A percentile compares a stretch with the other conserved stretches of the same genome.
phyloP scores from a whole-genome alignment of 2,329 filamentous ascomycete genomes.

The Trichophyton simii region DNA sequence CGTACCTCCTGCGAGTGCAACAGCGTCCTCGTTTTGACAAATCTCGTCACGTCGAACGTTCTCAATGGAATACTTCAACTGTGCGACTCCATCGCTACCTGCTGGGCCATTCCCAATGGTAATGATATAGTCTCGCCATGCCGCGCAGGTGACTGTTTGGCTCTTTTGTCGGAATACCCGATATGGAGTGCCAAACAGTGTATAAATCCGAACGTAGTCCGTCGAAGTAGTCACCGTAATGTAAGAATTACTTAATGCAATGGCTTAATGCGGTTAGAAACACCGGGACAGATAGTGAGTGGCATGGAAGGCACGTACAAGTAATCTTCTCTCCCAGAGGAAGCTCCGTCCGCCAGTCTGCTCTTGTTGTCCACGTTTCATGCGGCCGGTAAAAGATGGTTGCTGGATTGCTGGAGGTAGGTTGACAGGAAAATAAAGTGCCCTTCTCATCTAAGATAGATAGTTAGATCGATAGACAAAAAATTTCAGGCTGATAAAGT shows the following conservation, averaged over 20 bases:
- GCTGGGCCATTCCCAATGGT: constrained; percentile 88
- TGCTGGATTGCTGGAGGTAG: constrained; percentile 54
- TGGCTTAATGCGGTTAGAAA: constrained; percentile 37
- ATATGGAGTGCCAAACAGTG: constrained; percentile 79
- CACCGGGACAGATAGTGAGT: not conserved
- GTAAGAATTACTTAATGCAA: constrained; percentile 84
- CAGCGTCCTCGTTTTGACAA: constrained; percentile 86
- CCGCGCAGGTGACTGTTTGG: constrained; percentile 83
- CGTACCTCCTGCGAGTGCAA: constrained; percentile 65
- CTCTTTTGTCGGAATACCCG: constrained; percentile 87
- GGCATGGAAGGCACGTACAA: constrained; percentile 18
- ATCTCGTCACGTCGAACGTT: constrained; percentile 88
- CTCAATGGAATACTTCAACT: constrained; percentile 80
- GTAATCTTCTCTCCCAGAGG: constrained; percentile 75
- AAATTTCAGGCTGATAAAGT: not conserved
- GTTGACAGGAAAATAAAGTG: constrained; percentile 69
- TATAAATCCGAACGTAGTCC: constrained; percentile 86
- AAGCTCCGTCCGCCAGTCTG: constrained; percentile 82
- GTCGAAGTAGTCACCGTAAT: constrained; percentile 76
- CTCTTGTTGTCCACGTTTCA: constrained; percentile 84
- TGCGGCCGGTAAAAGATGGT: constrained; percentile 94
- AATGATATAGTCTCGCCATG: constrained; percentile 91
- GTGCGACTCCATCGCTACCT: constrained; percentile 61
- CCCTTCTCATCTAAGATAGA: constrained; percentile 53
- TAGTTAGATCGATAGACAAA: not conserved